These are phyloP conservation scores for Teunomyces lycoperdinae DNA, from an alignment of 805 yeast genomes.

Conservation along the genomic window DNA sequence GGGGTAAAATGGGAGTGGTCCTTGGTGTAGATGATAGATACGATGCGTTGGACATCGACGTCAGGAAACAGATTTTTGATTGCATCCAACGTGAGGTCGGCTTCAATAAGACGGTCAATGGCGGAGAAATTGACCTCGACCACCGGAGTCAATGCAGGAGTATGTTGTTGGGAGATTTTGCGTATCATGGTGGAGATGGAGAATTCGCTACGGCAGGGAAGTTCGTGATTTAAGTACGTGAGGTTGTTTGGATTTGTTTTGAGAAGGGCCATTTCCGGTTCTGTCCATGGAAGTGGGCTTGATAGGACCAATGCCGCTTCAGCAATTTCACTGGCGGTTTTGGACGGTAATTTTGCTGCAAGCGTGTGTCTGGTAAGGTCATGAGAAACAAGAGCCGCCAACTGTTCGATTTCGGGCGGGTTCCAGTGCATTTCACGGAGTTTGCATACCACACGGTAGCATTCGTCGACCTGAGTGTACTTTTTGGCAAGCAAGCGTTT, in stretches of 20 bases:
- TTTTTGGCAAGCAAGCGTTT: background rate
- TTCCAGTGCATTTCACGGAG: background rate
- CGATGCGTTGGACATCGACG: constrained; percentile 4
- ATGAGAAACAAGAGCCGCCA: background rate
- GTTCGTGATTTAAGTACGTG: background rate
- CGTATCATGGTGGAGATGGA: constrained; percentile 1
- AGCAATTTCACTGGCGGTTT: background rate
- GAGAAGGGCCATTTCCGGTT: constrained; percentile 3
- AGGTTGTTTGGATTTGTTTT: background rate
- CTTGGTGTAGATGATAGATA: background rate
- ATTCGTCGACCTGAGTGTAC: background rate
- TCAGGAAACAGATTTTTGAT: constrained; percentile 1
- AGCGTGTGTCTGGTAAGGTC: constrained; percentile 1
- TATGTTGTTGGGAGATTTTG: background rate
- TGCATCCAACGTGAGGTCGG: constrained; percentile 3
- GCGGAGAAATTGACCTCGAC: background rate
- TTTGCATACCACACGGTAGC: background rate
- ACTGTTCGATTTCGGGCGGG: background rate
- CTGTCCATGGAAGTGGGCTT: constrained; percentile 4
- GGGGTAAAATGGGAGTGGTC: constrained; percentile 12
- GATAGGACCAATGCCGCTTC: background rate
- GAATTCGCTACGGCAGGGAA: constrained; percentile 3
- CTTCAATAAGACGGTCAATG: background rate
- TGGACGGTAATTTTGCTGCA: background rate
- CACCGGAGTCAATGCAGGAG: background rate